phyloP scores from a whole-genome alignment of 352 stramenopile species.

The Pythium folliculosum region DNA sequence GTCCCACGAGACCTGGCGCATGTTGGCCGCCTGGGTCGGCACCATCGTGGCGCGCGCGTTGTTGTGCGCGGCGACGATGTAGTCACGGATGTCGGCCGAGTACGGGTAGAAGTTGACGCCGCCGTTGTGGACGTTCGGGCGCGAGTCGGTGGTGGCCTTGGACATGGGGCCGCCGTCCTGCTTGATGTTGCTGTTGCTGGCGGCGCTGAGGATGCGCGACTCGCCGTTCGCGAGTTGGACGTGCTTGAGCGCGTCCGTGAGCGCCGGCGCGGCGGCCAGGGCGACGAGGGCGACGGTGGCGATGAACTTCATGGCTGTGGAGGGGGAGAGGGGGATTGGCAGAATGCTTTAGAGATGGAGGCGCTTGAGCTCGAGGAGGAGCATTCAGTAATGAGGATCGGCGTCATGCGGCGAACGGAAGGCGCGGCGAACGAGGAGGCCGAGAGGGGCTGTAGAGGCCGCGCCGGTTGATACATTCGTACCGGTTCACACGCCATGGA shows the following conservation, averaged over 20 bases:
- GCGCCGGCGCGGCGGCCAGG: neutral
- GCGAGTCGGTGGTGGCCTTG: slow-evolving; percentile 13
- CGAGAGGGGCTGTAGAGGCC: too few relatives aligned
- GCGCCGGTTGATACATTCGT: too few relatives aligned
- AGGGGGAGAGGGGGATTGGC: slow-evolving; percentile 9
- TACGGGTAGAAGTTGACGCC: slow-evolving; percentile 41
- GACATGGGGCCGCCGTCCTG: slow-evolving; percentile 18
- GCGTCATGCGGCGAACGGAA: too few relatives aligned
- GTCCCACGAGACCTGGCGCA: slow-evolving; percentile 40
- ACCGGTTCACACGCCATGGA: slow-evolving; percentile 10
- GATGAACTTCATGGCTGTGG: slow-evolving; percentile 22
- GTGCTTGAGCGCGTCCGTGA: slow-evolving; percentile 17
- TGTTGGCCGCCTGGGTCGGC: slow-evolving; percentile 35
- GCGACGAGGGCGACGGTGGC: slow-evolving; percentile 11
- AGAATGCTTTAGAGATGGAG: slow-evolving; percentile 22
- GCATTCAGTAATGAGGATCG: slow-evolving; percentile 24
- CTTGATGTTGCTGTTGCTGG: slow-evolving; percentile 19
- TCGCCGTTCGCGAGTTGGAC: slow-evolving; percentile 15
- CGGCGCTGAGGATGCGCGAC: slow-evolving; percentile 18
- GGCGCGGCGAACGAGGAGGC: too few relatives aligned
- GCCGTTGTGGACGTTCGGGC: slow-evolving; percentile 33
- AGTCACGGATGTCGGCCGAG: slow-evolving; percentile 33
- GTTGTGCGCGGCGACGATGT: slow-evolving; percentile 42
- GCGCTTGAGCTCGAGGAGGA: slow-evolving; percentile 14
- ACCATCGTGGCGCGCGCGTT: slow-evolving; percentile 32